Percentiles rank a stretch among this genome's conserved stretches.
Evolutionary conservation across 176 grass and related monocot species (phyloP).

Genomic region (Carex scoparia): DNA sequence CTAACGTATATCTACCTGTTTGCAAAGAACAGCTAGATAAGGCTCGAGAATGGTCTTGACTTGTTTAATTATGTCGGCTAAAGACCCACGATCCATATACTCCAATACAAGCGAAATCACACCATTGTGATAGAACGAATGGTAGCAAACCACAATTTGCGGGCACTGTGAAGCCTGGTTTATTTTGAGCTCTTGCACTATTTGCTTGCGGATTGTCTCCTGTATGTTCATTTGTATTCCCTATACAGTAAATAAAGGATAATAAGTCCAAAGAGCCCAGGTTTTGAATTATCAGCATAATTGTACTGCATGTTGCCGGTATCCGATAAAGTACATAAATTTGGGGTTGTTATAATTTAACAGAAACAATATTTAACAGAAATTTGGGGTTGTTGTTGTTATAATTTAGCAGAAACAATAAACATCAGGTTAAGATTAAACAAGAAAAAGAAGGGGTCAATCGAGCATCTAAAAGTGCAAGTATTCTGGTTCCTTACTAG

Average conservation of each 20-base stretch:
- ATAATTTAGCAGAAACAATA: background rate
- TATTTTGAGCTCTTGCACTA: conserved; percentile 99
- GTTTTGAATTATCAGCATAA: background rate
- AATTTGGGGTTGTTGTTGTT: background rate
- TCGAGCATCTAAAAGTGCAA: background rate
- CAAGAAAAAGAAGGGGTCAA: background rate
- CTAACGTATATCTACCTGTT: conserved; percentile 46
- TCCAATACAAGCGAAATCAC: conserved; percentile 97
- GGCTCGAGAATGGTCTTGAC: conserved; percentile 95
- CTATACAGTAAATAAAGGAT: conserved; percentile 33
- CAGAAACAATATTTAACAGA: background rate
- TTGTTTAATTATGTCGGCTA: conserved; percentile 90
- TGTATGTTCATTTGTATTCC: conserved; percentile 99
- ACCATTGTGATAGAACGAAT: conserved; percentile 98
- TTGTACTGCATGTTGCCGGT: background rate
- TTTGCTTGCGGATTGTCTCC: conserved; percentile 85
- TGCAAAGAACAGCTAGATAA: conserved; percentile 89
- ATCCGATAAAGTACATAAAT: background rate
- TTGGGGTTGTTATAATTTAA: background rate
- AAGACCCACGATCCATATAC: conserved; percentile 96
- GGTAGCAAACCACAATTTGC: conserved; percentile 76
- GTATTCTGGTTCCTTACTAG: background rate
- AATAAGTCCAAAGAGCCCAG: background rate
- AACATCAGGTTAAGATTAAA: background rate
- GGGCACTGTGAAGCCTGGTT: conserved; percentile 76